Evolutionary conservation across 768 basidiomycete species (phyloP).

Genomic region (Mrakia blollopis): DNA sequence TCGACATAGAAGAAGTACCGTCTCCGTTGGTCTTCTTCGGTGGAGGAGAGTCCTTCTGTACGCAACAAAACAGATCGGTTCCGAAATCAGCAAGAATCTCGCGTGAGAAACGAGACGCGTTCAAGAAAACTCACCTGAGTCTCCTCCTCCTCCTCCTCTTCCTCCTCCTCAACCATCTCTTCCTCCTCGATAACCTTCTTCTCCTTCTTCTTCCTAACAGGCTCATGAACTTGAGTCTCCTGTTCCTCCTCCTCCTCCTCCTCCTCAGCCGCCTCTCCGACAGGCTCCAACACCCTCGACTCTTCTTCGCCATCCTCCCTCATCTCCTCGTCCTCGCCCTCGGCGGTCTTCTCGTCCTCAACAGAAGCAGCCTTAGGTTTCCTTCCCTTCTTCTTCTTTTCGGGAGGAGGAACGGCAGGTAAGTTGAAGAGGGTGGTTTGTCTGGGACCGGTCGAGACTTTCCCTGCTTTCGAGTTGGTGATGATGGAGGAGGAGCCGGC

Average conservation of each 20-base stretch:
- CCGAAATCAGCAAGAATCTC: background rate
- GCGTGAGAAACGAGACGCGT: background rate
- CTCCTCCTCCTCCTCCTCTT: conserved; percentile 4
- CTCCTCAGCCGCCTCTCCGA: background rate
- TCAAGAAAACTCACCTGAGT: background rate
- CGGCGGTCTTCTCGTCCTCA: background rate
- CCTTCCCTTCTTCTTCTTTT: conserved; percentile 25
- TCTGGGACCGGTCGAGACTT: conserved; percentile 42
- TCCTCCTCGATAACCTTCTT: background rate
- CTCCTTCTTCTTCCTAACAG: background rate
- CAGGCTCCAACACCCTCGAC: background rate
- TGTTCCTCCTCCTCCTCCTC: conserved; percentile 10
- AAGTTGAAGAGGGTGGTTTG: conserved; percentile 63
- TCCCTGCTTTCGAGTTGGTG: conserved; percentile 44
- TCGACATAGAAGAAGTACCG: background rate
- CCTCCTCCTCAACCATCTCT: background rate
- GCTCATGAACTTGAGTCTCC: conserved; percentile 11
- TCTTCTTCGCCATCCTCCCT: background rate
- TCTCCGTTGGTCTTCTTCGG: background rate
- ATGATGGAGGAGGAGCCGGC: background rate
- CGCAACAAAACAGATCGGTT: too few species aligned
- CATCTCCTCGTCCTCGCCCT: conserved; percentile 20
- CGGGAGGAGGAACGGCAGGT: conserved; percentile 35
- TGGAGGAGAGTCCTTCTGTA: background rate
- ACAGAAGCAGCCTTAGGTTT: conserved; percentile 16